Conservation (phyloP, 208 protist genomes). For the Leishmania tropica region DNA sequence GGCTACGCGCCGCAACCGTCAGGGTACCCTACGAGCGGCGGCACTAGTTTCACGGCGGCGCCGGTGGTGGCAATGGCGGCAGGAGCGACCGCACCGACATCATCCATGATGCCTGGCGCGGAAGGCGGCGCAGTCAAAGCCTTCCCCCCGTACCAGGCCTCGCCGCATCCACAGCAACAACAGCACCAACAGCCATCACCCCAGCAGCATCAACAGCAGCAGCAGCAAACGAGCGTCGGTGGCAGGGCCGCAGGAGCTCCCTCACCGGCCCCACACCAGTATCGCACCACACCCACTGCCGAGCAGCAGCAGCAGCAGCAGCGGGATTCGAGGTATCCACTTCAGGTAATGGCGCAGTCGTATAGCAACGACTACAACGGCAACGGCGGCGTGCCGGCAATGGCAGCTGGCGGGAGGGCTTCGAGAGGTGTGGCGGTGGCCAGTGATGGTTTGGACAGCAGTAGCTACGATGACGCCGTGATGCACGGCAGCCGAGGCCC, state of each 20-base stretch:
- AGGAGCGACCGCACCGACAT: not conserved
- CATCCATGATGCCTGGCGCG: not conserved
- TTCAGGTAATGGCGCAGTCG: not conserved
- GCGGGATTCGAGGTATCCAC: not conserved
- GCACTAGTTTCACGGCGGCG: not conserved
- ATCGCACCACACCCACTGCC: not conserved
- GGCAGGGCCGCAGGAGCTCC: not conserved
- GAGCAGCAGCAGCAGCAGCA: not conserved
- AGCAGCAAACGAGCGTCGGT: not conserved
- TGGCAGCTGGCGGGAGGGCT: not conserved
- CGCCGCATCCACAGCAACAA: not conserved
- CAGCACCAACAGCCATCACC: not conserved
- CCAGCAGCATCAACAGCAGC: not conserved
- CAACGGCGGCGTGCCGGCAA: not conserved
- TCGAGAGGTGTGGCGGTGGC: not conserved
- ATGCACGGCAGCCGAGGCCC: not conserved
- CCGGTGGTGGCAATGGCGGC: not conserved
- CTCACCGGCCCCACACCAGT: not conserved
- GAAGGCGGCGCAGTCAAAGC: not conserved
- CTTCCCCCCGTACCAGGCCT: not conserved
- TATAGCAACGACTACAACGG: not conserved
- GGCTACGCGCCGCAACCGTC: not conserved
- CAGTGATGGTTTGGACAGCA: not conserved
- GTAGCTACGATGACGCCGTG: conserved; percentile 3
- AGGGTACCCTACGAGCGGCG: conserved; percentile 1